phyloP scores from a whole-genome alignment of 441 rosid species.

The Pelargonium cotyledonis region DNA sequence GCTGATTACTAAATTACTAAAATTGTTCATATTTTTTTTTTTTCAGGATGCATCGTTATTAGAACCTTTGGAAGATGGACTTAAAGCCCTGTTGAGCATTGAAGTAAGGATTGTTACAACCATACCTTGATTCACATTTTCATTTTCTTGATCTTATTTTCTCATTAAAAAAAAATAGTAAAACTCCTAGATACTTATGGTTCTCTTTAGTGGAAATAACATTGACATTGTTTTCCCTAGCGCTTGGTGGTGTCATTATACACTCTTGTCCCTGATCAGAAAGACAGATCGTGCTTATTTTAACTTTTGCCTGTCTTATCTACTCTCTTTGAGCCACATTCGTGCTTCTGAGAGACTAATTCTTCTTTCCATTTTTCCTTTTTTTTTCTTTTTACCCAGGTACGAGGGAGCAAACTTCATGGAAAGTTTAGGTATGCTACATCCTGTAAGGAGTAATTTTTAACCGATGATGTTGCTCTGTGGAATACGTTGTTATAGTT shows the following conservation, averaged over 20 bases:
- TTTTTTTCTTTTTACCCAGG: background rate
- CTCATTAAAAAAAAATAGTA: background rate
- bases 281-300: too few species aligned
- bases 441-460: background rate
- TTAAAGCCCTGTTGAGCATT: slow-evolving; percentile 3
- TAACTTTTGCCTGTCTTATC: background rate
- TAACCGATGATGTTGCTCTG: background rate
- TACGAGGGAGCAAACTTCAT: slow-evolving; percentile 1
- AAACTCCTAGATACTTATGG: too few species aligned
- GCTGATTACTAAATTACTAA: too few species aligned
- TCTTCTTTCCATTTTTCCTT: too few species aligned
- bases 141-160: background rate
- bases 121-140: background rate
- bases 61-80: slow-evolving; percentile 8
- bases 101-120: background rate
- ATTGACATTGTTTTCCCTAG: too few species aligned
- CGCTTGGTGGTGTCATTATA: too few species aligned
- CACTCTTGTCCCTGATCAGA: too few species aligned
- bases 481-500: background rate
- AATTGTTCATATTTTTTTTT: too few species aligned
- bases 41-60: background rate
- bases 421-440: slow-evolving; percentile 1
- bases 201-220: too few species aligned
- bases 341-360: background rate
- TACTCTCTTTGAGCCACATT: background rate